These are phyloP conservation scores for Lojkania enalia DNA, from an alignment of 2,329 filamentous ascomycete genomes.

Conservation along the genomic window DNA sequence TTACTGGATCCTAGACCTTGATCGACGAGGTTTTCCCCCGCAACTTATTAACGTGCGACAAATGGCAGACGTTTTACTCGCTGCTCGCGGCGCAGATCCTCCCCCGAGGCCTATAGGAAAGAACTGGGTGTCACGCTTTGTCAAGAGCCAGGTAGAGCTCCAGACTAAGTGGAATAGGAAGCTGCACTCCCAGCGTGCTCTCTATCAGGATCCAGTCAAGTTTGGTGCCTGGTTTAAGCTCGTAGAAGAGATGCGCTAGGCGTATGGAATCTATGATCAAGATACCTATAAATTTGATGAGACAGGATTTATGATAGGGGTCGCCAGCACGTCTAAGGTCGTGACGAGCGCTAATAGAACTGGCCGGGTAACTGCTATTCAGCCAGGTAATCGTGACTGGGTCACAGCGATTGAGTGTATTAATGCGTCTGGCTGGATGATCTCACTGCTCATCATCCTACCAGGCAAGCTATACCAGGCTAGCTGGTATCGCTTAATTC, in stretches of 20 bases:
- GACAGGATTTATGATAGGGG: constrained; percentile 37
- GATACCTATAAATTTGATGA: constrained; percentile 25
- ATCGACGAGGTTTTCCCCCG: constrained; percentile 4
- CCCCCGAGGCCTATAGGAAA: constrained; percentile 5
- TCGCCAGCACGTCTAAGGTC: constrained; percentile 21
- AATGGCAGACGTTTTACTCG: constrained; percentile 13
- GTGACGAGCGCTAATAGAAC: constrained; percentile 14
- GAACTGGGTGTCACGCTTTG: constrained; percentile 7
- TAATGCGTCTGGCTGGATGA: constrained; percentile 6
- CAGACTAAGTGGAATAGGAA: constrained; percentile 14
- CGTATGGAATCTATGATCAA: constrained; percentile 9
- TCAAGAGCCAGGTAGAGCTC: too few relatives aligned
- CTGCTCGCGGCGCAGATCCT: constrained; percentile 9
- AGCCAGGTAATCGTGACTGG: constrained; percentile 14
- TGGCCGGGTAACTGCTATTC: constrained; percentile 7
- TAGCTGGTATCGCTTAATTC: constrained; percentile 19
- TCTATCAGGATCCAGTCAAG: constrained; percentile 2
- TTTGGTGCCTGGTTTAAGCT: constrained; percentile 10
- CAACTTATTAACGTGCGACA: too few relatives aligned
- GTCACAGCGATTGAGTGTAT: constrained; percentile 15
- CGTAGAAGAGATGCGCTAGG: constrained; percentile 12
- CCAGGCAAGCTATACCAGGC: constrained; percentile 14
- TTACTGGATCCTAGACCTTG: constrained; percentile 5
- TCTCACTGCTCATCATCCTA: constrained; percentile 7
- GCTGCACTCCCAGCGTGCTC: constrained; percentile 1